Base-by-base conservation (phyloP, 345 rosid genomes). In the Microthlaspi erraticum region DNA sequence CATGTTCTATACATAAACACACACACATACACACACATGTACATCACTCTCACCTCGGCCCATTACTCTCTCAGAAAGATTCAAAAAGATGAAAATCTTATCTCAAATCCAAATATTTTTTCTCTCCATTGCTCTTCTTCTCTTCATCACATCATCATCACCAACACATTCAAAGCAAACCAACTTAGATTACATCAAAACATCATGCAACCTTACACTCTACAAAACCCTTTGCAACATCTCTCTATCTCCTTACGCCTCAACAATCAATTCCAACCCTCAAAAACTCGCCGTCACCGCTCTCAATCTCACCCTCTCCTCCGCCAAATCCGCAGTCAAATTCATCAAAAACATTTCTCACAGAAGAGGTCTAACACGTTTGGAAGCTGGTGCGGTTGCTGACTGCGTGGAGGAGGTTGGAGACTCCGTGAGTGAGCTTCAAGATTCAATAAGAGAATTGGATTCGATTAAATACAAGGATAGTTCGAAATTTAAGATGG, bases 381-480 rank as follows among this genome's bases (percentile, higher is more conserved):
- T 71, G 9, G 84, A 53, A 72, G 74, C 59, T 11, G 80, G 72
- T 32, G 87, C 85, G 34, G 17, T 80, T 36, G 51, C 58, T 6
- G 90, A 88, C 34, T 88, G 93, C 14, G 76, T 81, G 5, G 87
- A 84, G 16, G 79, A 74, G 71, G 57, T 84, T 8, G 74, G 73
- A 11, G 87, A 85, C 76, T 77, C 87, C 1, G 82, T 86, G 5
- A 64, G 60, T 13, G 88, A 86, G 78, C 73, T 88, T 1, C 83
- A 63, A 49, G 79, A 79, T 65, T 88, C 91, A 0, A 58, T 82
- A 11, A 72, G 64, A 17, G 94, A 83, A 64, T 44, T 88, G 65
- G 70, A 58, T 13, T 52, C 60, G 1, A 11, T 50, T 16, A 66
- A 19, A 37, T 39, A 56, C 53, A 59, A 57, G 10, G 66, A 66